Conservation (phyloP, 768 basidiomycete species). For the Kwoniella sp. region DNA sequence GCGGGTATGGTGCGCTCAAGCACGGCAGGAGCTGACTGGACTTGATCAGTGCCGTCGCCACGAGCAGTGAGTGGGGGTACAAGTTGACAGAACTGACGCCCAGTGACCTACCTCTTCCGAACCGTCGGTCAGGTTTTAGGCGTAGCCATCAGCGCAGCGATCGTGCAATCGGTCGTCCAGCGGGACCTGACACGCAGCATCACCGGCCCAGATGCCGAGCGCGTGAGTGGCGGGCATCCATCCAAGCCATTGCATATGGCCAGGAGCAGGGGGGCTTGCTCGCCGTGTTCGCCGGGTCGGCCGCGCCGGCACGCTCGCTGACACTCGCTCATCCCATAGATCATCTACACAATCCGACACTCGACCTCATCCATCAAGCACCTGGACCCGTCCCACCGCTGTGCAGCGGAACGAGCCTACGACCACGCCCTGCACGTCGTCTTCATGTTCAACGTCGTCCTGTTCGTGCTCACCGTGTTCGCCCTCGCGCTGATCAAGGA, state of each 20-base stretch:
- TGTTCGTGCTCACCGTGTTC: slow-evolving; percentile 29
- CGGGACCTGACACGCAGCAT: slow-evolving; percentile 69
- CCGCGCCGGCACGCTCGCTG: no score
- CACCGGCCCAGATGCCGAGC: slow-evolving; percentile 64
- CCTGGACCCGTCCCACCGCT: slow-evolving; percentile 23
- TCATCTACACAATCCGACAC: slow-evolving; percentile 43
- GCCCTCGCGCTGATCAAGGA: slow-evolving; percentile 32
- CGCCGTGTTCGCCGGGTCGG: no score
- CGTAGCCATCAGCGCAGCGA: slow-evolving; percentile 77
- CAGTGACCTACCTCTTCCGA: slow-evolving; percentile 89
- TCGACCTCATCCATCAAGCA: slow-evolving; percentile 43
- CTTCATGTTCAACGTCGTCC: slow-evolving; percentile 37
- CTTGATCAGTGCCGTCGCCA: slow-evolving; percentile 58
- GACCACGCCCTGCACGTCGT: slow-evolving; percentile 36
- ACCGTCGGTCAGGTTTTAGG: slow-evolving; percentile 94
- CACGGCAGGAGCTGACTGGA: slow-evolving; percentile 7
- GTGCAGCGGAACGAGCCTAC: slow-evolving; percentile 37
- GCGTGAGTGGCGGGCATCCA: slow-evolving; percentile 6
- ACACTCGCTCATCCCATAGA: no score
- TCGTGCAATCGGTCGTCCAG: slow-evolving; percentile 75
- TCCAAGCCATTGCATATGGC: no score
- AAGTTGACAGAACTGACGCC: slow-evolving; percentile 6
- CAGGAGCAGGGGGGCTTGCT: no score
- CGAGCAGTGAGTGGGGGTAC: slow-evolving; percentile 64
- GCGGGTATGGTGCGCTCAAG: neutral